A percentile compares a stretch with the other conserved stretches of the same genome.
Conservation (phyloP, 768 basidiomycete genomes). For the Lentinus brumalis region DNA sequence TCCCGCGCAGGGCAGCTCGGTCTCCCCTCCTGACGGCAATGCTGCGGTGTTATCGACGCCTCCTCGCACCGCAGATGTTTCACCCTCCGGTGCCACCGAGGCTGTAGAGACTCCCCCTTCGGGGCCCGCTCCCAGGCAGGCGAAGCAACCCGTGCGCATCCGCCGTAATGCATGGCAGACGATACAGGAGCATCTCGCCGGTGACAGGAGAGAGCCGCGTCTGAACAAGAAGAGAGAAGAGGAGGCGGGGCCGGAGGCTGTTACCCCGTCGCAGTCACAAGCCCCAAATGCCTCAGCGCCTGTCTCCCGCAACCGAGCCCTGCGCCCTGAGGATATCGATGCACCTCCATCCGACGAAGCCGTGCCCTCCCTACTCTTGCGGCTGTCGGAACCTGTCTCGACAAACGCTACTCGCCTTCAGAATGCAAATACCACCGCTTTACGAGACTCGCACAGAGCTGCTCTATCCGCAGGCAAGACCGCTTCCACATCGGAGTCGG, state of each 20-base stretch:
- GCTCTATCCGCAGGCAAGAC: slow-evolving; percentile 2
- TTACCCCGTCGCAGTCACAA: slow-evolving; percentile 4
- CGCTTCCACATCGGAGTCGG: slow-evolving; percentile 26
- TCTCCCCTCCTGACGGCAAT: background rate
- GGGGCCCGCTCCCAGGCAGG: background rate
- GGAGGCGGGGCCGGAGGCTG: slow-evolving; percentile 1
- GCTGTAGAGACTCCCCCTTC: background rate
- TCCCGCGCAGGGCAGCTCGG: background rate
- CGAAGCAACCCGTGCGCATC: background rate
- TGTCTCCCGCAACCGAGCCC: slow-evolving; percentile 9
- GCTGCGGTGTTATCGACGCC: slow-evolving; percentile 7
- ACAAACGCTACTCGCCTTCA: slow-evolving; percentile 3
- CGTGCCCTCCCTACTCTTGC: slow-evolving; percentile 28
- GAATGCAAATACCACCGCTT: slow-evolving; percentile 19
- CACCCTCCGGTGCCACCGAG: background rate
- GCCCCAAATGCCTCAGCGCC: background rate
- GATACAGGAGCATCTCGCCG: slow-evolving; percentile 14
- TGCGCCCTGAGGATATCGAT: slow-evolving; percentile 12
- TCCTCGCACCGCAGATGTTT: background rate
- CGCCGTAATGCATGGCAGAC: slow-evolving; percentile 18
- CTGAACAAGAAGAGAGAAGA: background rate
- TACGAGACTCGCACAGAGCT: slow-evolving; percentile 10
- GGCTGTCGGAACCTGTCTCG: slow-evolving; percentile 28
- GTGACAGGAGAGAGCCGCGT: background rate
- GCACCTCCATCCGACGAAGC: background rate